A percentile compares a stretch with the other conserved stretches of the same genome.
phyloP scores from a whole-genome alignment of 371 early-diverging fungal genomes.

The Actinomucor elegans region DNA sequence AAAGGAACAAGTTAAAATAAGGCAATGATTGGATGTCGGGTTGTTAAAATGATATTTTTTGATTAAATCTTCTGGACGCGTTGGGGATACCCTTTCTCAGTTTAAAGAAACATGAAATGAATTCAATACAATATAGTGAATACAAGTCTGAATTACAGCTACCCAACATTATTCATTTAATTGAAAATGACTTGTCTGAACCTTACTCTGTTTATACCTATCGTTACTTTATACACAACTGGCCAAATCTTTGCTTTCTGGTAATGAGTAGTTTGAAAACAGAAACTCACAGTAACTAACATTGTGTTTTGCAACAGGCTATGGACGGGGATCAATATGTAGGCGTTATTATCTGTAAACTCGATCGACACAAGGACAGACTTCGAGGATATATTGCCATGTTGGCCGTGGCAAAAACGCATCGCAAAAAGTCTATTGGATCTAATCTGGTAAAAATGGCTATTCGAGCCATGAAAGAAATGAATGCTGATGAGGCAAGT shows the following conservation, averaged over 20 bases:
- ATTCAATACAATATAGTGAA: constrained; percentile 54
- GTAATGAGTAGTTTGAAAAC: no score
- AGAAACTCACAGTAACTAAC: no score
- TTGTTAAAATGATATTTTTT: no score
- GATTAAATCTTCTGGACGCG: no score
- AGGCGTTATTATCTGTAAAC: constrained; percentile 89
- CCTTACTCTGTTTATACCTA: constrained; percentile 97
- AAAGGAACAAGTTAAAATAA: no score
- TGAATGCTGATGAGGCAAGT: constrained; percentile 86
- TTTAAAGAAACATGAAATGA: no score
- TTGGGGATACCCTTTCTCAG: no score
- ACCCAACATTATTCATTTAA: constrained; percentile 71
- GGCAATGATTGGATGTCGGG: no score
- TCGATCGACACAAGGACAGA: constrained; percentile 74
- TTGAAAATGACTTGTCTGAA: constrained; percentile 91
- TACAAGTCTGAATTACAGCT: constrained; percentile 73
- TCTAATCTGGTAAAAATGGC: constrained; percentile 74
- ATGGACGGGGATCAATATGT: constrained; percentile 64
- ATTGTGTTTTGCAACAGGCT: constrained; percentile 44
- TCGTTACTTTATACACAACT: constrained; percentile 93
- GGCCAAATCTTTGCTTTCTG: constrained; percentile 84
- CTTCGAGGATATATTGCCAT: constrained; percentile 95
- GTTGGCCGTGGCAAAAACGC: constrained; percentile 84
- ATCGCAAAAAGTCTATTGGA: constrained; percentile 82
- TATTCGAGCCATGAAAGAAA: constrained; percentile 70